phyloP scores from a whole-genome alignment of 352 stramenopile species.

The Saprolegnia parasitica region DNA sequence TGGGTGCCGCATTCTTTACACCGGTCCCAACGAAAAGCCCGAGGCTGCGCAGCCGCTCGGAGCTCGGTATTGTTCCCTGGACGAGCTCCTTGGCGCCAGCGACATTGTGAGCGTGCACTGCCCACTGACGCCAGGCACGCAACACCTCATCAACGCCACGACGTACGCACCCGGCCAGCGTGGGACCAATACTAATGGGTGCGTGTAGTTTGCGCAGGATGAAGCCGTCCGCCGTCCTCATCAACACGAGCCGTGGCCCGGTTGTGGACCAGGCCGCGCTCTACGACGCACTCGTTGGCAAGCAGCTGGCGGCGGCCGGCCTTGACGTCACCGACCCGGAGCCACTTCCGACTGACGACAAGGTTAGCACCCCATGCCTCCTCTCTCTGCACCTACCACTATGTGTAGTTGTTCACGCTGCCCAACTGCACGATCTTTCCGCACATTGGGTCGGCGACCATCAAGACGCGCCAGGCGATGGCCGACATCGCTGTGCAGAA shows the following conservation, averaged over 20 bases:
- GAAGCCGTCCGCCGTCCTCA: slow-evolving; percentile 76
- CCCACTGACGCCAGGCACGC: slow-evolving; percentile 72
- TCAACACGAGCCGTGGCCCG: slow-evolving; percentile 90
- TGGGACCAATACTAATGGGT: slow-evolving; percentile 26
- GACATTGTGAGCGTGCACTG: slow-evolving; percentile 88
- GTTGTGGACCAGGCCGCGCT: slow-evolving; percentile 86
- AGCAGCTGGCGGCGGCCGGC: slow-evolving; percentile 50
- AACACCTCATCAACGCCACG: slow-evolving; percentile 63
- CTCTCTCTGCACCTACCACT: background rate
- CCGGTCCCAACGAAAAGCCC: slow-evolving; percentile 58
- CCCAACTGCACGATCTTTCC: slow-evolving; percentile 36
- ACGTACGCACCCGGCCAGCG: slow-evolving; percentile 41
- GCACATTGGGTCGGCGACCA: slow-evolving; percentile 44
- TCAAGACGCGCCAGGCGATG: slow-evolving; percentile 63
- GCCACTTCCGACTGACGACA: slow-evolving; percentile 73
- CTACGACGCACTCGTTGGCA: slow-evolving; percentile 38
- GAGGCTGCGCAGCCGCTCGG: slow-evolving; percentile 33
- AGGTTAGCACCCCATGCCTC: slow-evolving; percentile 34
- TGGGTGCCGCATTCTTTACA: slow-evolving; percentile 80
- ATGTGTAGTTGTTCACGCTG: slow-evolving; percentile 40
- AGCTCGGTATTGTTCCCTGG: slow-evolving; percentile 69
- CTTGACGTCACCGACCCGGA: slow-evolving; percentile 89
- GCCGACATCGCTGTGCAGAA: slow-evolving; percentile 67
- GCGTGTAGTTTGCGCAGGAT: slow-evolving; percentile 54
- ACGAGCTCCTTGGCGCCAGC: slow-evolving; percentile 67